Conservation (phyloP, 495 filamentous ascomycete genomes). For the Bacidia rubella region DNA sequence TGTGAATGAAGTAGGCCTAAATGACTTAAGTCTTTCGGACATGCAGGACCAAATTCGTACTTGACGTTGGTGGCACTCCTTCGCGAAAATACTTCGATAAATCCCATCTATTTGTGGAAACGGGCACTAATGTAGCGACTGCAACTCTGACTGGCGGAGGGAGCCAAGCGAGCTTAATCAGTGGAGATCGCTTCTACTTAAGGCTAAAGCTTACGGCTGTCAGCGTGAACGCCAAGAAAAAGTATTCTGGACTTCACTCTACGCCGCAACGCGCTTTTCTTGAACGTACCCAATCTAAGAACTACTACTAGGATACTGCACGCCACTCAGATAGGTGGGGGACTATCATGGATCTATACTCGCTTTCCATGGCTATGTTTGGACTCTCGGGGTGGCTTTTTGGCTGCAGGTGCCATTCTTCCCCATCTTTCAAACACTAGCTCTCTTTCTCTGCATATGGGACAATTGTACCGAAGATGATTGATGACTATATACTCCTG, state of each 20-base stretch:
- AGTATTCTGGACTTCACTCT: neutral
- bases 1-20: too few relatives aligned
- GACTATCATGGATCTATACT: neutral
- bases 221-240: neutral
- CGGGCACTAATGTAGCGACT: neutral
- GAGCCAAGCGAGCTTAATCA: neutral
- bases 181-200: neutral
- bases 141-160: neutral
- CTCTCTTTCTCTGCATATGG: neutral
- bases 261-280: neutral
- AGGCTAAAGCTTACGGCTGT: neutral
- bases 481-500: neutral
- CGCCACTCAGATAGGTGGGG: neutral
- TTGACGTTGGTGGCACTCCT: neutral
- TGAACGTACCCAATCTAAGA: neutral
- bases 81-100: neutral
- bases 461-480: neutral
- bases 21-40: neutral
- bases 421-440: neutral
- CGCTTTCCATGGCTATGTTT: conserved; percentile 2
- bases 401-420: neutral
- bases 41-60: neutral
- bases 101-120: neutral
- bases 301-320: neutral
- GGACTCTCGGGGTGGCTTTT: neutral